Percentiles rank a stretch among this genome's conserved stretches.
Evolutionary conservation across 1,284 basidiomycete species (phyloP).

Genomic region (Polyporus tsugae): DNA sequence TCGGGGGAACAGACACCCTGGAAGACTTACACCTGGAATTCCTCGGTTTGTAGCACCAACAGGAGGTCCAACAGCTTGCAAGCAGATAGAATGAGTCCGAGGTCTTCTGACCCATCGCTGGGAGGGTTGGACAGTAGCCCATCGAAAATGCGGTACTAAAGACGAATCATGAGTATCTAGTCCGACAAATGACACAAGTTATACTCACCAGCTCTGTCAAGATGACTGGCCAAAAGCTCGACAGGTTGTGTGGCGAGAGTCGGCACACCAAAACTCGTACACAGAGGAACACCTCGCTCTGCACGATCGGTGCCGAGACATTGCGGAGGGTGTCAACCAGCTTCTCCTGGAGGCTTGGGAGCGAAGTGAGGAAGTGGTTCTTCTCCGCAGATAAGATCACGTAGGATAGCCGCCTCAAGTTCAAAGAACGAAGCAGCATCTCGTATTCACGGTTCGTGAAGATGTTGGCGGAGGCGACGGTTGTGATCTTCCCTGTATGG

Average conservation of each 20-base stretch:
- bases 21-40: slow-evolving; percentile 90
- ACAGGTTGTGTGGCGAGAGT: slow-evolving; percentile 90
- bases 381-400: slow-evolving; percentile 87
- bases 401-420: slow-evolving; percentile 89
- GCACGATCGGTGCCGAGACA: slow-evolving; percentile 84
- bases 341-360: slow-evolving; percentile 96
- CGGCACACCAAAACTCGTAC: slow-evolving; percentile 92
- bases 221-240: slow-evolving; percentile 97
- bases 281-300: slow-evolving; percentile 95
- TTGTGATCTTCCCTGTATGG: slow-evolving; percentile 77
- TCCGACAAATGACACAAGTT: neutral
- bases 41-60: slow-evolving; percentile 92
- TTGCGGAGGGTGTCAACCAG: slow-evolving; percentile 92
- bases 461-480: slow-evolving; percentile 92
- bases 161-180: slow-evolving; percentile 25
- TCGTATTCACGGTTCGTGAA: slow-evolving; percentile 97
- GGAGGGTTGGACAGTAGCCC: slow-evolving; percentile 70
- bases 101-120: slow-evolving; percentile 82
- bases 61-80: slow-evolving; percentile 95
- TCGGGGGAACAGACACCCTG: slow-evolving; percentile 5
- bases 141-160: slow-evolving; percentile 79
- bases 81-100: slow-evolving; percentile 86
- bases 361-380: slow-evolving; percentile 89
- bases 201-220: slow-evolving; percentile 85
- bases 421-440: slow-evolving; percentile 88